phyloP scores from a whole-genome alignment of 2,329 filamentous ascomycete genomes.

The Botrytis medusae region DNA sequence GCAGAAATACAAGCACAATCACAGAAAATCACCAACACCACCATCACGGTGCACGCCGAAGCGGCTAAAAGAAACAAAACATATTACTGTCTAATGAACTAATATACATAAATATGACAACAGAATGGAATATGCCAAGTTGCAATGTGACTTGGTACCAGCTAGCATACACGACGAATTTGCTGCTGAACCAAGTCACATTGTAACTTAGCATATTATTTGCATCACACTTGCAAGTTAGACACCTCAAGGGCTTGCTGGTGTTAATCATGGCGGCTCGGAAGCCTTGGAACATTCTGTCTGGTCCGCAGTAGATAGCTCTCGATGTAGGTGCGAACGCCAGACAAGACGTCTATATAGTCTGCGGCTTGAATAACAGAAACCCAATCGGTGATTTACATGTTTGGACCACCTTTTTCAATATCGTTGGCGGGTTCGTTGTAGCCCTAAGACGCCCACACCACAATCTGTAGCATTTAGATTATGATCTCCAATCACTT shows the following conservation, averaged over 20 bases:
- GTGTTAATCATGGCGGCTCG: conserved; percentile 6
- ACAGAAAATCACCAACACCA: not conserved
- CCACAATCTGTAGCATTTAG: conserved; percentile 16
- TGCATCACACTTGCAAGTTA: not conserved
- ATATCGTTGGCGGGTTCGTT: no score
- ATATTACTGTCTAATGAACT: not conserved
- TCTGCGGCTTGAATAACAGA: no score
- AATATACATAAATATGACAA: not conserved
- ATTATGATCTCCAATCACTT: conserved; percentile 20
- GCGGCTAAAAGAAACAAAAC: not conserved
- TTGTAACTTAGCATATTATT: conserved; percentile 61
- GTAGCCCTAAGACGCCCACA: conserved; percentile 19
- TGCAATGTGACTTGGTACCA: conserved; percentile 33
- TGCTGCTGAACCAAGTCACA: conserved; percentile 63
- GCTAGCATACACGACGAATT: conserved; percentile 54
- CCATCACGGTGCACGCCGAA: not conserved
- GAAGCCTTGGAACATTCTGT: conserved; percentile 27
- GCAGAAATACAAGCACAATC: not conserved
- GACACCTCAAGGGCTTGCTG: not conserved
- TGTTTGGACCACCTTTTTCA: not conserved
- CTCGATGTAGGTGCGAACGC: conserved; percentile 31
- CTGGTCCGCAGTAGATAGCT: conserved; percentile 33
- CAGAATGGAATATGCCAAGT: not conserved
- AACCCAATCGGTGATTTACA: conserved; percentile 30
- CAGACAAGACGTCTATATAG: conserved; percentile 18